A percentile compares a stretch with the other conserved stretches of the same genome.
Evolutionary conservation across 768 basidiomycete genomes (phyloP).

Genomic region (Lactifluus hygrophoroides): DNA sequence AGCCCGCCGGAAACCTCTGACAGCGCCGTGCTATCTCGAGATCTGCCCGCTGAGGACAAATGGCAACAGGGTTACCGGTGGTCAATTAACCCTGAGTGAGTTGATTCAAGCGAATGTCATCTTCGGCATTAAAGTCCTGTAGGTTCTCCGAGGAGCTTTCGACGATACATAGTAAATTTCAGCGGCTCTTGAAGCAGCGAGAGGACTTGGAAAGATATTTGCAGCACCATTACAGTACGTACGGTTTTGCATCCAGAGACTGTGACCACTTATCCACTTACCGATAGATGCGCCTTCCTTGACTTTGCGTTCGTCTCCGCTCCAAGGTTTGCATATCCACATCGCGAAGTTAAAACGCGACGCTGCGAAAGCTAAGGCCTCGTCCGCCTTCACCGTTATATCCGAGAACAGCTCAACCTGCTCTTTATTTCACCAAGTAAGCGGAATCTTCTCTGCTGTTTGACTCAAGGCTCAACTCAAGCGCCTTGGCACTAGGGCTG

Average conservation of each 20-base stretch:
- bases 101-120: not conserved
- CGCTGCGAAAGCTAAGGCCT: slow-evolving; percentile 37
- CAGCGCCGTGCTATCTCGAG: slow-evolving; percentile 16
- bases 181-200: slow-evolving; percentile 37
- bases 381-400: slow-evolving; percentile 47
- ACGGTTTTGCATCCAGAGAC: not conserved
- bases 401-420: slow-evolving; percentile 59
- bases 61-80: slow-evolving; percentile 36
- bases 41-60: slow-evolving; percentile 19
- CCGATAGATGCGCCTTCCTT: slow-evolving; percentile 58
- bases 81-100: slow-evolving; percentile 61
- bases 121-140: not conserved
- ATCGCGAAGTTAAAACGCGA: slow-evolving; percentile 59
- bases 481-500: slow-evolving; percentile 44
- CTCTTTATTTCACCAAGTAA: slow-evolving; percentile 58
- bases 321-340: slow-evolving; percentile 71
- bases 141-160: slow-evolving; percentile 55
- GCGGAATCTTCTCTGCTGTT: slow-evolving; percentile 5
- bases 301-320: slow-evolving; percentile 58
- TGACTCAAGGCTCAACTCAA: not conserved
- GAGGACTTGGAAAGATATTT: slow-evolving; percentile 47
- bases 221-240: slow-evolving; percentile 46
- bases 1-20: slow-evolving; percentile 18
- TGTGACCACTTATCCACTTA: not conserved
- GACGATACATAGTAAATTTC: slow-evolving; percentile 40